Evolutionary conservation across 208 protist species (phyloP).

Genomic region (Wallacemonas sp.): DNA sequence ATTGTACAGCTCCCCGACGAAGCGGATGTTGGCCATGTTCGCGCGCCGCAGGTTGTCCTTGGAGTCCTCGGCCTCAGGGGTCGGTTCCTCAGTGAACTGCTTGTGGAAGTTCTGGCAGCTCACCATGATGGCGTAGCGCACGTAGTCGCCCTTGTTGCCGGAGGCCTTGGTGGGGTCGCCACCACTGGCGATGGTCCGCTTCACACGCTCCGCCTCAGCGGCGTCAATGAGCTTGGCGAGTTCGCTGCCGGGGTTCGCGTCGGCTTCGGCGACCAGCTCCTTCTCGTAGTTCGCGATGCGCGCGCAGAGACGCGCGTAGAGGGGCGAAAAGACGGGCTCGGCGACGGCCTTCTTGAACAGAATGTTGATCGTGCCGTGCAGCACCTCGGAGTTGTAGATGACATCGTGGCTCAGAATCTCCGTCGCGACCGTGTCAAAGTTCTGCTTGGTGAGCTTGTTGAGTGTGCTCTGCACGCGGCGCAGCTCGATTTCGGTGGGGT

Average conservation of each 20-base stretch:
- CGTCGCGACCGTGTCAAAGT: slow-evolving; percentile 73
- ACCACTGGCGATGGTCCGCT: slow-evolving; percentile 22
- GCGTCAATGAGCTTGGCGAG: slow-evolving; percentile 30
- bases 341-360: slow-evolving; percentile 88
- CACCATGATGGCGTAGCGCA: slow-evolving; percentile 47
- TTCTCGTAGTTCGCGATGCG: slow-evolving; percentile 78
- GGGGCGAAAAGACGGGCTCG: slow-evolving; percentile 85
- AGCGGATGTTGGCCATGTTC: slow-evolving; percentile 92
- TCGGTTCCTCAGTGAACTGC: slow-evolving; percentile 41
- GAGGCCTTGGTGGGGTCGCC: slow-evolving; percentile 23
- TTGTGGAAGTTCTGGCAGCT: slow-evolving; percentile 64
- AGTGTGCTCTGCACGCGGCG: slow-evolving; percentile 76
- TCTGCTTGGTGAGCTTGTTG: slow-evolving; percentile 89
- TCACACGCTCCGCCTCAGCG: slow-evolving; percentile 20
- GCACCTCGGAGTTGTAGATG: slow-evolving; percentile 63
- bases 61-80: slow-evolving; percentile 45
- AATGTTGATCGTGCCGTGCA: slow-evolving; percentile 69
- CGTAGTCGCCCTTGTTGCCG: slow-evolving; percentile 27
- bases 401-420: slow-evolving; percentile 69
- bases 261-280: slow-evolving; percentile 48
- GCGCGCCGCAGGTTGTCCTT: slow-evolving; percentile 72
- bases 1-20: slow-evolving; percentile 89
- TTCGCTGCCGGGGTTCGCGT: slow-evolving; percentile 34
- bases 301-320: slow-evolving; percentile 83
- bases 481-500: slow-evolving; percentile 65